Conservation (phyloP, 768 basidiomycete species). For the Tricholoma bakamatsutake region DNA sequence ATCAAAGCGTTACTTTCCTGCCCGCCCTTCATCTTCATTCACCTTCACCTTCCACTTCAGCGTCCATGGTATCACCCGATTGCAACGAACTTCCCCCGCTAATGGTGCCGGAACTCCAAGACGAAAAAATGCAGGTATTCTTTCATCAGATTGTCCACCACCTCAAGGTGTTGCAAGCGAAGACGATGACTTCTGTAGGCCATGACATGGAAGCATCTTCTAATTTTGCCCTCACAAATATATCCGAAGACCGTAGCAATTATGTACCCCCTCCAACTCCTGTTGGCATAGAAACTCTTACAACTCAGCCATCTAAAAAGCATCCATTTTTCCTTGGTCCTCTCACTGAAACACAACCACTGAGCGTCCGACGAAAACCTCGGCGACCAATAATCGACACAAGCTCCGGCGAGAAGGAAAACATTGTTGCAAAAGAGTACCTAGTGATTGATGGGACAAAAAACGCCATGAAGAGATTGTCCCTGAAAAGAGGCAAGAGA, state of each 20-base stretch:
- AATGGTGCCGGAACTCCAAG: slow-evolving; percentile 63
- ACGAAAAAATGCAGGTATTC: slow-evolving; percentile 76
- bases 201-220: slow-evolving; percentile 11
- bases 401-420: slow-evolving; percentile 51
- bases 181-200: slow-evolving; percentile 24
- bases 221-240: slow-evolving; percentile 9
- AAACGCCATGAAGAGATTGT: slow-evolving; percentile 36
- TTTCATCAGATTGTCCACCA: slow-evolving; percentile 82
- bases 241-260: slow-evolving; percentile 4
- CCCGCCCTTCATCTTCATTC: slow-evolving; percentile 14
- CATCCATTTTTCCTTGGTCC: slow-evolving; percentile 5
- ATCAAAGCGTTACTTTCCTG: background rate
- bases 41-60: slow-evolving; percentile 19
- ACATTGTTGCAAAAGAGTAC: slow-evolving; percentile 21
- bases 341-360: slow-evolving; percentile 32
- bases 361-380: slow-evolving; percentile 37
- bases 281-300: background rate
- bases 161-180: slow-evolving; percentile 65
- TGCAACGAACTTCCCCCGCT: slow-evolving; percentile 36
- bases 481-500: slow-evolving; percentile 35
- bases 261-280: slow-evolving; percentile 13
- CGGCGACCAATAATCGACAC: slow-evolving; percentile 18
- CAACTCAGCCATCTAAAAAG: background rate
- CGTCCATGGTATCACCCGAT: slow-evolving; percentile 23
- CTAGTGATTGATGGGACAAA: slow-evolving; percentile 10